Evolutionary conservation across 768 basidiomycete species (phyloP).

Genomic region (Kondoa subrosea): DNA sequence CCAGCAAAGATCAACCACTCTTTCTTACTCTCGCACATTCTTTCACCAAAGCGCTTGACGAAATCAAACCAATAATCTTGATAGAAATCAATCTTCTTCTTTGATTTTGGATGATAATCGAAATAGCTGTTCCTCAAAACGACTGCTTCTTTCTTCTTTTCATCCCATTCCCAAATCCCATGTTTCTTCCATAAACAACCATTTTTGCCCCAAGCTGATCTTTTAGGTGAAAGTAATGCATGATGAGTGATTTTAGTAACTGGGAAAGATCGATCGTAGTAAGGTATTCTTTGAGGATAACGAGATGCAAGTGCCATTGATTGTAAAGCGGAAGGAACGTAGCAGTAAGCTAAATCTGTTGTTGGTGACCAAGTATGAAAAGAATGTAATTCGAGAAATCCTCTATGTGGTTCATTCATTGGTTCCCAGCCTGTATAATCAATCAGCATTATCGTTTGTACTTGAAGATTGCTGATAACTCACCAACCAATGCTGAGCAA

Average conservation of each 20-base stretch:
- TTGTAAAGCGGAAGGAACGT: conserved; percentile 49
- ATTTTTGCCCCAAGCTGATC: conserved; percentile 49
- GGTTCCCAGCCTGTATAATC: background rate
- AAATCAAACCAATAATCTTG: conserved; percentile 70
- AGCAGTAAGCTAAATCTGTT: conserved; percentile 66
- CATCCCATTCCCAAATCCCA: conserved; percentile 83
- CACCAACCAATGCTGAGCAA: background rate
- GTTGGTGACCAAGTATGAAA: conserved; percentile 82
- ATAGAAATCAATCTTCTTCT: conserved; percentile 69
- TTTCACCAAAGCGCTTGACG: conserved; percentile 47
- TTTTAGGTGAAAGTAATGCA: background rate
- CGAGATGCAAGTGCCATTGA: conserved; percentile 80
- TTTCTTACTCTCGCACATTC: background rate
- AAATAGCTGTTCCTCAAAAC: conserved; percentile 78
- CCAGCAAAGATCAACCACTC: conserved; percentile 50
- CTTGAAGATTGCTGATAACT: background rate
- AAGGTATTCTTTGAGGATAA: conserved; percentile 56
- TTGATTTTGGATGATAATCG: conserved; percentile 47
- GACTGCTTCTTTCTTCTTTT: conserved; percentile 47
- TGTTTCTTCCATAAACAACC: conserved; percentile 79
- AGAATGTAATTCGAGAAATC: conserved; percentile 67
- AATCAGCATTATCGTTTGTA: background rate
- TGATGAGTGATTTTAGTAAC: conserved; percentile 2
- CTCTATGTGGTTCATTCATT: conserved; percentile 45
- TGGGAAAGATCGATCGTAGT: conserved; percentile 74